Evolutionary conservation across 441 rosid genomes (phyloP), one percentile per base, ranked within the genome.

Genomic region (Gossypium schwendimanii): DNA sequence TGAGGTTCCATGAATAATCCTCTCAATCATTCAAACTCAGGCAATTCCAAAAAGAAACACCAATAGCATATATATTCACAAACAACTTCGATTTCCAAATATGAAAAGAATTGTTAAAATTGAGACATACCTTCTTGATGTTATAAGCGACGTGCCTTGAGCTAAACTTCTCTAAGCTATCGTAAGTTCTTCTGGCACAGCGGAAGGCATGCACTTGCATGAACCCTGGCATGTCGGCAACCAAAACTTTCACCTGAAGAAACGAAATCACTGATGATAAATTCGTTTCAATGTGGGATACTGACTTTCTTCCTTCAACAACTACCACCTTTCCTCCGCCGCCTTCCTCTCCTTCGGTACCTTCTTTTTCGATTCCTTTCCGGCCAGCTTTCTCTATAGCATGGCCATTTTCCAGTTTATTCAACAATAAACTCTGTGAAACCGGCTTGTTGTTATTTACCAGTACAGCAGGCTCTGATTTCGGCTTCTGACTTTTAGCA

Each of bases 131-230:
- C 98, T 87, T 91, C 81, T 91, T 93, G 66, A 91, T 85, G 84
- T 90, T 88, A 73, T 78, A 88, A 78, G 98, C 98, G 83, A 90
- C 83, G 82, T 87, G 91, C 73, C 81, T 91, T 33, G 96, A 58
- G 87, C 98, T 93, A 58, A 90, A 90, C 70, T 83, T 87, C 76
- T 90, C 94, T 82, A 87, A 88, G 79, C 88, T 81, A 72, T 91
- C 93, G 36, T 81, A 87, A 41, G 86, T 87, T 71, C 74, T 81
- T 63, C 98, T 86, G n/a, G 96, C 93, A 75, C 93, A 91, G 73
- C 90, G 79, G 63, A 93, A 90, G 68, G 97, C 98, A 82, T 87
- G 98, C 39, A 82, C 88, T 73, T 91, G 98, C 98, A 93, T 93
- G 83, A 81, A 87, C 63, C 87, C 92, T 26, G 94, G 93, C 98